Evolutionary conservation across 2,329 filamentous ascomycete genomes (phyloP).

Genomic region (Exophiala mesophila): DNA sequence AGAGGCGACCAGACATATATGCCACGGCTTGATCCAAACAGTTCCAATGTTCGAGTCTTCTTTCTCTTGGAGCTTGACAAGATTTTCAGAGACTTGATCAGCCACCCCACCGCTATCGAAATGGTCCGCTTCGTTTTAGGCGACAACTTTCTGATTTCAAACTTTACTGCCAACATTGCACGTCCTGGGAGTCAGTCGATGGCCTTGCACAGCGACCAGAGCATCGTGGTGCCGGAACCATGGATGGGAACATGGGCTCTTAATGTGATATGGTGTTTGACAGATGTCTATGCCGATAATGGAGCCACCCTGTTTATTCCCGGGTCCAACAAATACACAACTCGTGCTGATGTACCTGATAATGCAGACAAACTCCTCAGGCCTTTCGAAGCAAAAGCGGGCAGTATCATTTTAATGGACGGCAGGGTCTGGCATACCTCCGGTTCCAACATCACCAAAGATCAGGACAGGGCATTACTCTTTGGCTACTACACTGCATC

Average conservation of each 20-base stretch:
- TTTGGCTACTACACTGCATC: slow-evolving; percentile 33
- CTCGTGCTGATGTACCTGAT: slow-evolving; percentile 4
- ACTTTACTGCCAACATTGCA: slow-evolving; percentile 36
- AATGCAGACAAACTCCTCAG: slow-evolving; percentile 29
- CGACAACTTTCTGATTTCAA: slow-evolving; percentile 32
- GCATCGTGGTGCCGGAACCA: slow-evolving; percentile 32
- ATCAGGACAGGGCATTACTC: slow-evolving; percentile 31
- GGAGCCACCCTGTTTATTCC: slow-evolving; percentile 26
- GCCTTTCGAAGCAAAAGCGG: slow-evolving; percentile 33
- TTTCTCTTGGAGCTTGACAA: slow-evolving; percentile 31
- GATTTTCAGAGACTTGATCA: slow-evolving; percentile 29
- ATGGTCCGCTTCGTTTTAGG: slow-evolving; percentile 31
- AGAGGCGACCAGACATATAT: slow-evolving; percentile 28
- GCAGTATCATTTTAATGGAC: slow-evolving; percentile 33
- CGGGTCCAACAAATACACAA: slow-evolving; percentile 10
- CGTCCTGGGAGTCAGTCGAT: slow-evolving; percentile 31
- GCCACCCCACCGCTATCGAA: slow-evolving; percentile 28
- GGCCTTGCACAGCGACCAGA: slow-evolving; percentile 34
- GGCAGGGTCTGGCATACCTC: slow-evolving; percentile 34
- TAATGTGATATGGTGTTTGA: slow-evolving; percentile 33
- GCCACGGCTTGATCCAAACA: slow-evolving; percentile 29
- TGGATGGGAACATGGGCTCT: slow-evolving; percentile 27
- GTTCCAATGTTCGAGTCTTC: slow-evolving; percentile 31
- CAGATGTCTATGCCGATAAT: slow-evolving; percentile 30
- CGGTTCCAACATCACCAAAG: slow-evolving; percentile 31